A percentile compares a stretch with the other conserved stretches of the same genome.
phyloP scores from a whole-genome alignment of 2,329 filamentous ascomycete genomes.

The Onygenales sp. region DNA sequence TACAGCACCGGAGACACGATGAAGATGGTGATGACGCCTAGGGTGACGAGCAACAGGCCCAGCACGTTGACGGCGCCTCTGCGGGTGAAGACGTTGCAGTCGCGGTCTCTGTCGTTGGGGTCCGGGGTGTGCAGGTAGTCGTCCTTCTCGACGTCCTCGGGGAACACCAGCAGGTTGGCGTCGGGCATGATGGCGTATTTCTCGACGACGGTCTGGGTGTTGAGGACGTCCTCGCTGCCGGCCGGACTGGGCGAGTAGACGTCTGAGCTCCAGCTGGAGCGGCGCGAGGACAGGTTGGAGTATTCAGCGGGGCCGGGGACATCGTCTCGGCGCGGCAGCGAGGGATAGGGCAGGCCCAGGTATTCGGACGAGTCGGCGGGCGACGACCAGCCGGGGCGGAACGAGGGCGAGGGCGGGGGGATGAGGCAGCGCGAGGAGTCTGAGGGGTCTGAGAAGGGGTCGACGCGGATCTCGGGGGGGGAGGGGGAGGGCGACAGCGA shows the following conservation, averaged over 20 bases:
- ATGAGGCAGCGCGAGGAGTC: background rate
- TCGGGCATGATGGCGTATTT: constrained; percentile 65
- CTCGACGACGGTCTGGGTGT: constrained; percentile 63
- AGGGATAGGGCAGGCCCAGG: background rate
- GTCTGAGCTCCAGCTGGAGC: constrained; percentile 59
- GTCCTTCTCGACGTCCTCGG: constrained; percentile 65
- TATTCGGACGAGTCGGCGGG: background rate
- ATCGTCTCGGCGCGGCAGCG: background rate
- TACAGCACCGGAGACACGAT: constrained; percentile 63
- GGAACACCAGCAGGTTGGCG: constrained; percentile 56
- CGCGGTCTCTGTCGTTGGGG: constrained; percentile 50
- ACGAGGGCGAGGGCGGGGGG: background rate
- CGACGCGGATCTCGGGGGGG: background rate
- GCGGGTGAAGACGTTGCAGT: constrained; percentile 56
- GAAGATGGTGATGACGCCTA: constrained; percentile 56
- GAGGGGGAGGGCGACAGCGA: background rate
- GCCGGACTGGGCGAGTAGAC: constrained; percentile 43
- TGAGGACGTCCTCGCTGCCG: constrained; percentile 56
- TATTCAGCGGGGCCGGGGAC: constrained; percentile 17
- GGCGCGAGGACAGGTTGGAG: constrained; percentile 47
- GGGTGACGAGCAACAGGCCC: constrained; percentile 48
- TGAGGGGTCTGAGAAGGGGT: background rate
- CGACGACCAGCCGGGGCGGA: background rate
- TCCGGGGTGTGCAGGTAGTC: constrained; percentile 64
- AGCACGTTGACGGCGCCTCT: constrained; percentile 57